A percentile compares a stretch with the other conserved stretches of the same genome.
phyloP scores from a whole-genome alignment of 1,139 yeast species.

The Protomyces inouyei region DNA sequence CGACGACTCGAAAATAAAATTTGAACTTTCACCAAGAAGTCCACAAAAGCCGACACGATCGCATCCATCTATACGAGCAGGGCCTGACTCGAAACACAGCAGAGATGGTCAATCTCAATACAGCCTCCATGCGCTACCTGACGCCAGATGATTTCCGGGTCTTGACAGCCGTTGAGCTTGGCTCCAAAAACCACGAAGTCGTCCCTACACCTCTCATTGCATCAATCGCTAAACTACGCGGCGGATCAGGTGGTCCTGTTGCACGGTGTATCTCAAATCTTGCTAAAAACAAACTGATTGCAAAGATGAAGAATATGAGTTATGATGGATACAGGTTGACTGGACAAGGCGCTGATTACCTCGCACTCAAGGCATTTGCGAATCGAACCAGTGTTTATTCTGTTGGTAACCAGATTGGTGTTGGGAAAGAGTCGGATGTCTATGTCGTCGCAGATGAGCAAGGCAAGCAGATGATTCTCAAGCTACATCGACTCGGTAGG shows the following conservation, averaged over 20 bases:
- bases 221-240: slow-evolving; percentile 70
- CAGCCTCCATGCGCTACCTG: slow-evolving; percentile 87
- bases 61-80: not conserved
- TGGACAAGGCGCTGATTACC: slow-evolving; percentile 82
- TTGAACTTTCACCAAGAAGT: not conserved
- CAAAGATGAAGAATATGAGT: slow-evolving; percentile 60
- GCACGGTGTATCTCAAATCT: slow-evolving; percentile 74
- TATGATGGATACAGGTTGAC: slow-evolving; percentile 83
- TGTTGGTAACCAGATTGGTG: slow-evolving; percentile 85
- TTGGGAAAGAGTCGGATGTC: slow-evolving; percentile 95
- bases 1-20: not conserved
- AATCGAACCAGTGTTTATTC: slow-evolving; percentile 70
- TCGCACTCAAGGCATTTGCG: slow-evolving; percentile 75
- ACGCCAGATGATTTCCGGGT: slow-evolving; percentile 87
- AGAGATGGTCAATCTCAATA: slow-evolving; percentile 59
- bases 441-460: slow-evolving; percentile 71
- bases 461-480: slow-evolving; percentile 66
- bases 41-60: not conserved
- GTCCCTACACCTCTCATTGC: slow-evolving; percentile 86
- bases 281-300: slow-evolving; percentile 75
- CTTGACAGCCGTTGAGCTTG: slow-evolving; percentile 82
- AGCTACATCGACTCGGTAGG: slow-evolving; percentile 89
- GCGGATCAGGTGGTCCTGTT: slow-evolving; percentile 58
- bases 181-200: slow-evolving; percentile 87
- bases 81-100: not conserved